Evolutionary conservation across 164 flowering plant species (phyloP), one percentile per base, ranked within the genome.

Genomic region (Tinospora cordifolia): DNA sequence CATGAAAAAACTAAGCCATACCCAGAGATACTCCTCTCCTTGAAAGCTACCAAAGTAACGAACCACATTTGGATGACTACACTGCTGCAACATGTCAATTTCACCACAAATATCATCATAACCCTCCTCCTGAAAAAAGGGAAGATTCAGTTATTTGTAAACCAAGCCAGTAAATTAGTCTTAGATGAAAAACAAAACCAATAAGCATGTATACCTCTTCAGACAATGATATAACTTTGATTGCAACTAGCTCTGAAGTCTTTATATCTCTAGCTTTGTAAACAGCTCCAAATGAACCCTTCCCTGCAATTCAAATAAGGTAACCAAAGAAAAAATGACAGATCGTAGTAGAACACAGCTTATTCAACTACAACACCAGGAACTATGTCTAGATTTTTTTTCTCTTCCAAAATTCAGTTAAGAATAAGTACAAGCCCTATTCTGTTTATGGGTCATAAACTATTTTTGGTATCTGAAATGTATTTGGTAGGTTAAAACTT

Each of bases 91-190:
- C 96, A 92, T 95, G 84, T 95, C 99, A 78, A 95, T 95, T 79
- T 95, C 99, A 49, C 99, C 98, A 66, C 98, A 90, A 69, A 95
- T 95, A 76, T 95, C 99, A 79, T 95, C 99, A 79, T 92, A 95
- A 25, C 99, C 99, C 80, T 95, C 99, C 80, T 95, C 99, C 99
- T 92, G 82, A 69, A 59, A 74, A 30, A 30, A 38, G 3, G 59
- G 46, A n/a, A 46, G 0, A 30, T 26, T 21, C 59, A 57, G 15
- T 70, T 77, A 10, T 58, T 44, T 46, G 36, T 65, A 47, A 57
- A 49, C 66, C 34, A 69, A 34, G 9, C 40, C 65, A 64, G 64
- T 44, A n/a, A 24, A 65, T 21, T 59, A n/a, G 70, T 40, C 65
- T 47, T 27, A 24, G 17, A 46, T 13, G 17, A 57, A 22, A 44